A percentile compares a stretch with the other conserved stretches of the same genome.
These are phyloP conservation scores for Fusarium sp. DNA, from an alignment of 2,329 filamentous ascomycete genomes.

Conservation along the genomic window DNA sequence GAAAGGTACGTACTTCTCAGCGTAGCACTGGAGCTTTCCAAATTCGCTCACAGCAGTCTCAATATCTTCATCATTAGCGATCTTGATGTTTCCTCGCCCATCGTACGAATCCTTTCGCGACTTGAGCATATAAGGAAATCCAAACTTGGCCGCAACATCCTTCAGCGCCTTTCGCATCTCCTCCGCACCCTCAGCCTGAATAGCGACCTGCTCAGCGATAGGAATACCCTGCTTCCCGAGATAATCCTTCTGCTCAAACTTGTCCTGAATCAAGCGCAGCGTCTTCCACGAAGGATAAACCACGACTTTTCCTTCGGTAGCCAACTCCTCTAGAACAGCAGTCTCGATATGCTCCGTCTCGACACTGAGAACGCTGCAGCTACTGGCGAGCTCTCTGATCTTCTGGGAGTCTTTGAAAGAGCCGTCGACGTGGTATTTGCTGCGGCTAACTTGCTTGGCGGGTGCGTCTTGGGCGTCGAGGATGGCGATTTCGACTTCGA, in stretches of 20 bases:
- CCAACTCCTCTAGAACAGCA: conserved; percentile 85
- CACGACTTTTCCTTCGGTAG: conserved; percentile 63
- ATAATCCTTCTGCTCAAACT: conserved; percentile 88
- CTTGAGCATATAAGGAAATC: conserved; percentile 93
- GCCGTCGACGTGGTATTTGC: conserved; percentile 78
- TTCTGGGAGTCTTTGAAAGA: conserved; percentile 87
- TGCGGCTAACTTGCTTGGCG: conserved; percentile 85
- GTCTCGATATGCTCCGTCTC: conserved; percentile 97
- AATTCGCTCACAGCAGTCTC: conserved; percentile 75
- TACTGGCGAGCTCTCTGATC: conserved; percentile 79
- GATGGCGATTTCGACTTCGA: conserved; percentile 81
- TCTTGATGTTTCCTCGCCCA: conserved; percentile 75
- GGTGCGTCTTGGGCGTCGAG: conserved; percentile 81
- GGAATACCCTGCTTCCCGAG: conserved; percentile 73
- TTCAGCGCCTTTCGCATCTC: conserved; percentile 68
- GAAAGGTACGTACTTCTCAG: conserved; percentile 90
- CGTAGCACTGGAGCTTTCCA: conserved; percentile 78
- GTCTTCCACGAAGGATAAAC: conserved; percentile 88
- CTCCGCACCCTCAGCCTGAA: conserved; percentile 63
- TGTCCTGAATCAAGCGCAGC: conserved; percentile 90
- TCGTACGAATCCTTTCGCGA: conserved; percentile 91
- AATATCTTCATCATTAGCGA: conserved; percentile 56
- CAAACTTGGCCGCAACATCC: conserved; percentile 70
- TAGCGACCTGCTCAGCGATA: conserved; percentile 74
- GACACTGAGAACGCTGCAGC: conserved; percentile 84